These are phyloP conservation scores for Pichia sp. DNA, from an alignment of 1,139 yeast genomes.

Conservation along the genomic window DNA sequence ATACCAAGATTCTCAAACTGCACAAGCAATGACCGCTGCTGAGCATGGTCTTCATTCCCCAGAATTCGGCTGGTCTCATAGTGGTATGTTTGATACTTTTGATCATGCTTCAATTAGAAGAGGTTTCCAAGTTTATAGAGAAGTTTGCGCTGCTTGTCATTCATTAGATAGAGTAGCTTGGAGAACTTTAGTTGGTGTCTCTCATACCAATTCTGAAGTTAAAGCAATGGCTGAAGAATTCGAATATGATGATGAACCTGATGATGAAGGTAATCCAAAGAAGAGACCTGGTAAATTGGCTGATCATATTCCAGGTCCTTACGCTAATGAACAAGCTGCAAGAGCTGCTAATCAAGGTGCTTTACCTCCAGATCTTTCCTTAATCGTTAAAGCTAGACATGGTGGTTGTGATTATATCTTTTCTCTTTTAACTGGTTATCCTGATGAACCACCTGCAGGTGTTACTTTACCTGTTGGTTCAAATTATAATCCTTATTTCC, in stretches of 20 bases:
- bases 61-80: constrained; percentile 87
- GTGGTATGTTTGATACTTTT: constrained; percentile 83
- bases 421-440: constrained; percentile 93
- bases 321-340: constrained; percentile 97
- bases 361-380: constrained; percentile 93
- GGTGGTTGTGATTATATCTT: constrained; percentile 96
- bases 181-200: constrained; percentile 97
- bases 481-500: constrained; percentile 99
- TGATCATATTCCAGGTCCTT: constrained; percentile 91
- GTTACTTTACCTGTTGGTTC: constrained; percentile 86
- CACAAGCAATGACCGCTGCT: constrained; percentile 96
- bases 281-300: constrained; percentile 98
- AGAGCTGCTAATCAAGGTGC: constrained; percentile 99
- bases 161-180: constrained; percentile 95
- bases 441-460: constrained; percentile 98
- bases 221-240: constrained; percentile 92
- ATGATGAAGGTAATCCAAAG: constrained; percentile 98
- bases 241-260: constrained; percentile 98
- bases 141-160: constrained; percentile 98
- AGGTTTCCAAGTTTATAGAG: constrained; percentile 98
- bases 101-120: constrained; percentile 98
- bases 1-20: constrained; percentile 74
- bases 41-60: constrained; percentile 99
- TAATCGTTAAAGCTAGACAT: constrained; percentile 98
- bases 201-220: constrained; percentile 87